These are phyloP conservation scores for Panicum virgatum DNA, from an alignment of 202 grass and related monocot genomes.

Conservation along the genomic window DNA sequence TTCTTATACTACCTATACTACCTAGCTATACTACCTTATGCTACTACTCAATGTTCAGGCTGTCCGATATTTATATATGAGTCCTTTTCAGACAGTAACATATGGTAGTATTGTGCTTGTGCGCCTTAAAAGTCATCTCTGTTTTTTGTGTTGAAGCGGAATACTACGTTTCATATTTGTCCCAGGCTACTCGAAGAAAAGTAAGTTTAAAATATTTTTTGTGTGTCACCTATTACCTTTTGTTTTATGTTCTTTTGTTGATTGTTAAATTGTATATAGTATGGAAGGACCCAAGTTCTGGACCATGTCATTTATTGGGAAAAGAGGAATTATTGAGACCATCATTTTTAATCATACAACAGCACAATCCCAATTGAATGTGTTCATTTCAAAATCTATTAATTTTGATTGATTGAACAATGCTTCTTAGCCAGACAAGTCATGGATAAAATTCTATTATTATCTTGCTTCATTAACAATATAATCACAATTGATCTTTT, in stretches of 20 bases:
- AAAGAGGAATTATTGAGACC: neutral
- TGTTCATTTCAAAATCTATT: neutral
- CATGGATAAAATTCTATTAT: neutral
- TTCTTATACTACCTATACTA: no score
- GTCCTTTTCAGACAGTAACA: no score
- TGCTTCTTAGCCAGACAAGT: neutral
- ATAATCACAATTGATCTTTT: neutral
- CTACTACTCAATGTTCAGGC: no score
- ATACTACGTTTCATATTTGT: no score
- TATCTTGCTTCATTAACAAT: neutral
- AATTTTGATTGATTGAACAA: neutral
- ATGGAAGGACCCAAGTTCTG: neutral
- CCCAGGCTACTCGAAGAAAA: no score
- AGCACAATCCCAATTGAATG: no score
- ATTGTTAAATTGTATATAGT: neutral
- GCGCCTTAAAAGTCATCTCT: no score
- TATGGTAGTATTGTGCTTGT: no score
- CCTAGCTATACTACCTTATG: no score
- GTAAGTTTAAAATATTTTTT: no score
- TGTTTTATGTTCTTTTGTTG: neutral
- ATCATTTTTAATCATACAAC: neutral
- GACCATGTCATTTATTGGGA: neutral
- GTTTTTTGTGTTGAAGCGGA: no score
- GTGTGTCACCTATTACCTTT: neutral
- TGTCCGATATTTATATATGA: no score